A percentile compares a stretch with the other conserved stretches of the same genome.
Evolutionary conservation across 1,284 basidiomycete genomes (phyloP).

Genomic region (Coriolopsis trogii): DNA sequence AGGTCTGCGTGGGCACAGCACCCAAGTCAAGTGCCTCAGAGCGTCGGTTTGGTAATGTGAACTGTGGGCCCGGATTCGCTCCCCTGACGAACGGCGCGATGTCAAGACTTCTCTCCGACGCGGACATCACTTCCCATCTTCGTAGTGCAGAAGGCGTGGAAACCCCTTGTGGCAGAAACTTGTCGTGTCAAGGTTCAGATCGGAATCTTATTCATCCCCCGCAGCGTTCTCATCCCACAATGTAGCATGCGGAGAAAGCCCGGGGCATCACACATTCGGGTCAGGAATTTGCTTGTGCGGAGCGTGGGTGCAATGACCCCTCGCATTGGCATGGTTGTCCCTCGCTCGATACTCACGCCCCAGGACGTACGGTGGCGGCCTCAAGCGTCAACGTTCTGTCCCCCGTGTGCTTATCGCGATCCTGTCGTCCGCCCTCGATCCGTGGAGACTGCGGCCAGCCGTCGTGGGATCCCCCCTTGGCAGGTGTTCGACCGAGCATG

Average conservation of each 20-base stretch:
- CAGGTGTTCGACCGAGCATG: no score
- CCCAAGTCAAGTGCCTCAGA: no score
- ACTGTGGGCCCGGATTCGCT: constrained; percentile 9
- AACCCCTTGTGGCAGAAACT: constrained; percentile 4
- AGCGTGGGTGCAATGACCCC: constrained; percentile 11
- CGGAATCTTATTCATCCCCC: no score
- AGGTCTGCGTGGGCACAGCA: constrained; percentile 8
- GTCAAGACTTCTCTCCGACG: constrained; percentile 18
- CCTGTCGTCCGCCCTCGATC: background rate
- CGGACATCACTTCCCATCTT: constrained; percentile 10
- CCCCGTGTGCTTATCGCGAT: constrained; percentile 16
- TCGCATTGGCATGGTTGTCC: background rate
- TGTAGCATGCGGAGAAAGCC: constrained; percentile 22
- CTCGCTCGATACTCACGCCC: no score
- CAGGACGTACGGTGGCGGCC: no score
- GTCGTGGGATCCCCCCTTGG: background rate
- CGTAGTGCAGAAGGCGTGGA: no score
- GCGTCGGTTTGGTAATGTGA: no score
- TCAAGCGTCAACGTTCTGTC: no score
- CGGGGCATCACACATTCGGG: constrained; percentile 15
- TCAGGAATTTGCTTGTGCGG: constrained; percentile 26
- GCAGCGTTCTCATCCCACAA: no score
- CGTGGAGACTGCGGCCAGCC: background rate
- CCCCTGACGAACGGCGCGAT: constrained; percentile 13
- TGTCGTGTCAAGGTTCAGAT: constrained; percentile 1